These are phyloP conservation scores for Rubia tinctorum DNA, from an alignment of 305 asterid species.

Conservation along the genomic window DNA sequence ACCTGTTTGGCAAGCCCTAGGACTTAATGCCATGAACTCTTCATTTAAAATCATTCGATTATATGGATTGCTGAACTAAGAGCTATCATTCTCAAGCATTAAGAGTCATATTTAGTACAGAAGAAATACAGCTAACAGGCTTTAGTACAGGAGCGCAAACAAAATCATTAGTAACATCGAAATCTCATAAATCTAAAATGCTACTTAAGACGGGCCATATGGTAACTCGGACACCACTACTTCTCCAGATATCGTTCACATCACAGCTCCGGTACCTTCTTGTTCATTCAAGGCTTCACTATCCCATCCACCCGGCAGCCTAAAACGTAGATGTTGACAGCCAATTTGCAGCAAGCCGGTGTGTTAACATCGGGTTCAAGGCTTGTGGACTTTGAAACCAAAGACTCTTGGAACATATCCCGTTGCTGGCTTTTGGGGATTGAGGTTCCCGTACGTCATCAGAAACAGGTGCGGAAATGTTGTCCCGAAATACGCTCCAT, in stretches of 20 bases:
- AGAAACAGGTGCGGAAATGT: constrained; percentile 55
- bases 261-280: constrained; percentile 9
- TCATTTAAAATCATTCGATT: background rate
- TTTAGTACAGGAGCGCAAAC: background rate
- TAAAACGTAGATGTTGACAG: too few species aligned
- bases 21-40: background rate
- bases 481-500: constrained; percentile 53
- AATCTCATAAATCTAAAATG: constrained; percentile 1
- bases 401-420: constrained; percentile 52
- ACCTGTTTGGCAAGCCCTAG: too few species aligned
- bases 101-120: background rate
- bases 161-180: background rate
- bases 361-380: constrained; percentile 25
- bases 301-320: constrained; percentile 6
- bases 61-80: background rate
- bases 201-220: background rate
- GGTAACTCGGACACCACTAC: constrained; percentile 4
- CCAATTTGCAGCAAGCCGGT: background rate
- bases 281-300: background rate
- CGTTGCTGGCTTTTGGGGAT: constrained; percentile 47
- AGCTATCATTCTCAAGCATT: background rate
- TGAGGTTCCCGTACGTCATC: constrained; percentile 59
- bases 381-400: constrained; percentile 54
- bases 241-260: constrained; percentile 14
- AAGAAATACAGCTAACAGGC: background rate